phyloP scores from a whole-genome alignment of 257 asterid species.

The Fraxinus anomala region DNA sequence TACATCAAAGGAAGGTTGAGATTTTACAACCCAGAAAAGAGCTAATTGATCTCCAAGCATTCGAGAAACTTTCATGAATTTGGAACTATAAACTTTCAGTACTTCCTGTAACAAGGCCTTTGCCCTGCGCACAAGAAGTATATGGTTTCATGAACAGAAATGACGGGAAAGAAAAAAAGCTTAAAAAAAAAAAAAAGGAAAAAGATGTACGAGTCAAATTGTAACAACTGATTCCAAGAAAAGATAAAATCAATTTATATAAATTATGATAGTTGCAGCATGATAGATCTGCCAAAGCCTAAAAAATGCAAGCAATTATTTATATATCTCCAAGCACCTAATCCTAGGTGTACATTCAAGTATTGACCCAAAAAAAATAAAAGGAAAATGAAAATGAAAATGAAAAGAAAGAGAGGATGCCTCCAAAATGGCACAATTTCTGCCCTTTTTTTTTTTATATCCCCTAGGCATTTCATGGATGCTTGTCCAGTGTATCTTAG shows the following conservation, averaged over 20 bases:
- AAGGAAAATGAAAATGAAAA: no score
- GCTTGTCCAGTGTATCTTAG: not conserved
- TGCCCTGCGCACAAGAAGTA: conserved; percentile 55
- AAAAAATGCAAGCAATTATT: not conserved
- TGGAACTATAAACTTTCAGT: conserved; percentile 52
- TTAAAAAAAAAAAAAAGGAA: not conserved
- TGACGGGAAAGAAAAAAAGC: not conserved
- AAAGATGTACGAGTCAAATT: not conserved
- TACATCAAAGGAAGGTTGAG: conserved; percentile 55
- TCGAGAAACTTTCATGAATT: conserved; percentile 83
- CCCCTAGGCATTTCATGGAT: not conserved
- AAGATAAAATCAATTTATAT: no score
- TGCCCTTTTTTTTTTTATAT: not conserved
- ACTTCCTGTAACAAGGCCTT: conserved; percentile 69
- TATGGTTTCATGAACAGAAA: not conserved
- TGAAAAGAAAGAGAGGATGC: not conserved
- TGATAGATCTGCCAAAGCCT: not conserved
- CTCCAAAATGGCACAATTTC: not conserved
- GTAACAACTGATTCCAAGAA: not conserved
- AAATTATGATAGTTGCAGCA: not conserved
- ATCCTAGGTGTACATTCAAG: not conserved
- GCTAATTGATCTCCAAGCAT: conserved; percentile 99
- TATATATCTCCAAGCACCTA: not conserved
- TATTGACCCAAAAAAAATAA: not conserved
- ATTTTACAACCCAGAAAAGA: conserved; percentile 81